These are phyloP conservation scores for Stephanodiscus triporus DNA, from an alignment of 108 stramenopile species.

Conservation along the genomic window DNA sequence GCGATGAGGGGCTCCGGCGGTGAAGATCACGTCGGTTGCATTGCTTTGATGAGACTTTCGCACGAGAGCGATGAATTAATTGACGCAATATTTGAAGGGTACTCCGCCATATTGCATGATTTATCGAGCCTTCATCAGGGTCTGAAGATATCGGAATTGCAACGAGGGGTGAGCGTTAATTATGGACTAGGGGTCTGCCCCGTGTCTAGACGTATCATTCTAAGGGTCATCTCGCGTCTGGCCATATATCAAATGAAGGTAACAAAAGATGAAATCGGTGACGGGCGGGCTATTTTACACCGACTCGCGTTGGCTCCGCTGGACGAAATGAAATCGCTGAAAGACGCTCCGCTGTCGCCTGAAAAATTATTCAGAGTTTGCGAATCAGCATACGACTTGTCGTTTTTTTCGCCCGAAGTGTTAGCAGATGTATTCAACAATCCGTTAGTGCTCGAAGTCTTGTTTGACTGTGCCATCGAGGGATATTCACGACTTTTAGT, in stretches of 20 bases:
- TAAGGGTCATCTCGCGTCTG: constrained; percentile 62
- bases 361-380: constrained; percentile 55
- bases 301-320: constrained; percentile 24
- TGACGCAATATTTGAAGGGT: constrained; percentile 32
- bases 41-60: constrained; percentile 69
- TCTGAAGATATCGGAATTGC: constrained; percentile 63
- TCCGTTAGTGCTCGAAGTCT: constrained; percentile 19
- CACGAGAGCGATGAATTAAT: constrained; percentile 59
- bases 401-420: constrained; percentile 62
- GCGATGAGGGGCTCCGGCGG: constrained; percentile 86
- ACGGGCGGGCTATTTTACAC: constrained; percentile 27
- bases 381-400: constrained; percentile 66
- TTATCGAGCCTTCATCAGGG: constrained; percentile 54
- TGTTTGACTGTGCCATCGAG: constrained; percentile 37
- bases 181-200: constrained; percentile 55
- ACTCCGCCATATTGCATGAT: constrained; percentile 44
- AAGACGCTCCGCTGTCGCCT: constrained; percentile 19
- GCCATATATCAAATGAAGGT: constrained; percentile 32
- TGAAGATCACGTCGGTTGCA: constrained; percentile 75
- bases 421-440: constrained; percentile 41
- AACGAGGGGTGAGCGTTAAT: constrained; percentile 56
- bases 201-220: constrained; percentile 71
- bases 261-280: constrained; percentile 1
- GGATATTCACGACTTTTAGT: constrained; percentile 37
- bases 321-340: constrained; percentile 25